A percentile compares a stretch with the other conserved stretches of the same genome.
phyloP scores from a whole-genome alignment of 1,284 basidiomycete species.

The Rhodotorula sp. region DNA sequence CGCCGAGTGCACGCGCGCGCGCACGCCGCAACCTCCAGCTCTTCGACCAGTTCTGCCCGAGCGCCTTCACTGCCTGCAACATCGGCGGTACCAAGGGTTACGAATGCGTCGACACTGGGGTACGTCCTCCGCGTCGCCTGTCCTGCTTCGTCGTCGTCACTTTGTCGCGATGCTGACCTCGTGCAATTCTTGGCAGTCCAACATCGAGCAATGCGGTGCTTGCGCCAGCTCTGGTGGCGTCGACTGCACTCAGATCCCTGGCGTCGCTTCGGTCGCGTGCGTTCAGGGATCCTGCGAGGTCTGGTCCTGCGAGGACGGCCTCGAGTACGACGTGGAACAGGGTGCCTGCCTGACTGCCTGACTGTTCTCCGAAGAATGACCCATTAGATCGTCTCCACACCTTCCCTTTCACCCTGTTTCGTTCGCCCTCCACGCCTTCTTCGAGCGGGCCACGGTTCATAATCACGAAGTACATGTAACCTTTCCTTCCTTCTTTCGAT shows the following conservation, averaged over 20 bases:
- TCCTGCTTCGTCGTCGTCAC: neutral
- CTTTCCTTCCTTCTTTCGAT: too few species aligned
- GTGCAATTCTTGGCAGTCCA: neutral
- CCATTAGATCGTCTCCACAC: too few species aligned
- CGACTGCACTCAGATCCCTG: conserved; percentile 40
- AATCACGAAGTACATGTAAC: too few species aligned
- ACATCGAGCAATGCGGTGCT: conserved; percentile 33
- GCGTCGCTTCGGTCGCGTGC: conserved; percentile 25
- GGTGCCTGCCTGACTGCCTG: neutral
- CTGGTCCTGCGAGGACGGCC: conserved; percentile 4
- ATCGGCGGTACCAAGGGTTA: conserved; percentile 14
- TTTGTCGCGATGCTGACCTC: neutral
- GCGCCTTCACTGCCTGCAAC: conserved; percentile 16
- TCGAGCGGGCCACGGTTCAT: too few species aligned
- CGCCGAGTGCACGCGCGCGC: conserved; percentile 16
- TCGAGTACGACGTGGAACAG: neutral
- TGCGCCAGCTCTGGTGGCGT: conserved; percentile 25
- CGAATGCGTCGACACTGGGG: conserved; percentile 33
- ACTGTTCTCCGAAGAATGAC: neutral
- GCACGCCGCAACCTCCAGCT: conserved; percentile 13
- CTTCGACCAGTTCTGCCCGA: conserved; percentile 19
- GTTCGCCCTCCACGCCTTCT: too few species aligned
- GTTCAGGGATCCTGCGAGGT: conserved; percentile 9
- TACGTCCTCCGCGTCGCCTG: neutral
- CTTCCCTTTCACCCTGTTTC: too few species aligned